Evolutionary conservation across 2,329 filamentous ascomycete genomes (phyloP).

Genomic region (Hypoxylon sp.): DNA sequence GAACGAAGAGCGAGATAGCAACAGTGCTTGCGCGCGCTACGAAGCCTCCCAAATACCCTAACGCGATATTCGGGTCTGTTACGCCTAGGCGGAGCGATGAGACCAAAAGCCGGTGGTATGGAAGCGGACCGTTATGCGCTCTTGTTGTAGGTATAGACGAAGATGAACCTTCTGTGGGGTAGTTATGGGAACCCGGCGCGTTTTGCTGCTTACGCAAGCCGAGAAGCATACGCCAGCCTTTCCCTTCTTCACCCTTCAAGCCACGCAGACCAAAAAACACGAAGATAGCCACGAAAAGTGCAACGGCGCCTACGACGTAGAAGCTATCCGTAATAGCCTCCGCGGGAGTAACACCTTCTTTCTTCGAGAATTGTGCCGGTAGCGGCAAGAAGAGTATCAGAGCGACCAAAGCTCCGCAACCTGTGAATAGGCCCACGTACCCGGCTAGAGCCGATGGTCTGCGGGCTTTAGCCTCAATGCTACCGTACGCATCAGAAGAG

Average conservation of each 20-base stretch:
- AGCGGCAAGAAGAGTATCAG: slow-evolving; percentile 86
- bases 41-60: slow-evolving; percentile 94
- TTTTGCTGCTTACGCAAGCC: slow-evolving; percentile 52
- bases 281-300: slow-evolving; percentile 78
- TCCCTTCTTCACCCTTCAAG: slow-evolving; percentile 79
- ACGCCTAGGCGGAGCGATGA: slow-evolving; percentile 78
- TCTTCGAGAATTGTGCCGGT: slow-evolving; percentile 80
- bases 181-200: not conserved
- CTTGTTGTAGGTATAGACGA: slow-evolving; percentile 5
- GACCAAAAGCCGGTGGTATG: slow-evolving; percentile 71
- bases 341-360: slow-evolving; percentile 77
- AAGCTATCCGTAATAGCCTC: slow-evolving; percentile 86
- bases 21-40: slow-evolving; percentile 95
- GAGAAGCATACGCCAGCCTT: slow-evolving; percentile 75
- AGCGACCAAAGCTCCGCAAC: slow-evolving; percentile 89
- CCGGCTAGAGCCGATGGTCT: slow-evolving; percentile 79
- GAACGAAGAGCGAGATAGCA: slow-evolving; percentile 94
- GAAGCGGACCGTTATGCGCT: slow-evolving; percentile 52
- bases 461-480: slow-evolving; percentile 51
- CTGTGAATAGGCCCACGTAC: slow-evolving; percentile 91
- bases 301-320: slow-evolving; percentile 83
- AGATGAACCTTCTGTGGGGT: slow-evolving; percentile 1
- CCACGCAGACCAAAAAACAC: slow-evolving; percentile 83
- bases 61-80: slow-evolving; percentile 79
- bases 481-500: slow-evolving; percentile 27